phyloP scores from a whole-genome alignment of 1,284 basidiomycete genomes.

The Trichosporon faecale region DNA sequence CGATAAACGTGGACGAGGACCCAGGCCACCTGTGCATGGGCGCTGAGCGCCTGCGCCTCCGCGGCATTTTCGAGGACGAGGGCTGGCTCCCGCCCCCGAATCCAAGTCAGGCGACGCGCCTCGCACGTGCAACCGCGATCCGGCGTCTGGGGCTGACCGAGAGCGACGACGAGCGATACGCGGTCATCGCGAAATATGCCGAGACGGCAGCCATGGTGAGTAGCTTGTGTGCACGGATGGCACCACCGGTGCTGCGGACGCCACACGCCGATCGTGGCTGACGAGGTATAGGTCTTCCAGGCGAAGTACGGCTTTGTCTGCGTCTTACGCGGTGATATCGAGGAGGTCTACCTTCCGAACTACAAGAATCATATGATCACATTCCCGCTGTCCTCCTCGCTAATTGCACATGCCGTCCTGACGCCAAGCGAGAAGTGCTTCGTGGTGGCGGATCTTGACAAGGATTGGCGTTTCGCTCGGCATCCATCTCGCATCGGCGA shows the following conservation, averaged over 20 bases:
- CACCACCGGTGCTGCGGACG: not conserved
- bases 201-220: conserved; percentile 38
- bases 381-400: not conserved
- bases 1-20: conserved; percentile 13
- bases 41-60: conserved; percentile 26
- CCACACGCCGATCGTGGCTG: not conserved
- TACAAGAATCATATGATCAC: not conserved
- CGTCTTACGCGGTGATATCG: conserved; percentile 20
- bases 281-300: conserved; percentile 25
- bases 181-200: conserved; percentile 41
- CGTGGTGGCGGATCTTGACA: conserved; percentile 33
- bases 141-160: conserved; percentile 34
- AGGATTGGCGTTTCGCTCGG: conserved; percentile 42
- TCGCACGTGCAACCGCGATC: conserved; percentile 8
- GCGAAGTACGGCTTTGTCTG: conserved; percentile 14
- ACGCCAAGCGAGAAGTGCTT: conserved; percentile 26
- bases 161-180: conserved; percentile 29
- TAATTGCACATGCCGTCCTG: conserved; percentile 24
- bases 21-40: conserved; percentile 9
- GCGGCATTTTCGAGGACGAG: conserved; percentile 31
- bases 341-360: conserved; percentile 13
- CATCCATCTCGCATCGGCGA: conserved; percentile 25
- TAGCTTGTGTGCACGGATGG: not conserved
- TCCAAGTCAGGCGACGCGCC: conserved; percentile 15
- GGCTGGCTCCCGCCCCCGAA: conserved; percentile 39